Evolutionary conservation across 345 rosid species (phyloP), one percentile per base, ranked within the genome.

Genomic region (Rhizophora apiculata): DNA sequence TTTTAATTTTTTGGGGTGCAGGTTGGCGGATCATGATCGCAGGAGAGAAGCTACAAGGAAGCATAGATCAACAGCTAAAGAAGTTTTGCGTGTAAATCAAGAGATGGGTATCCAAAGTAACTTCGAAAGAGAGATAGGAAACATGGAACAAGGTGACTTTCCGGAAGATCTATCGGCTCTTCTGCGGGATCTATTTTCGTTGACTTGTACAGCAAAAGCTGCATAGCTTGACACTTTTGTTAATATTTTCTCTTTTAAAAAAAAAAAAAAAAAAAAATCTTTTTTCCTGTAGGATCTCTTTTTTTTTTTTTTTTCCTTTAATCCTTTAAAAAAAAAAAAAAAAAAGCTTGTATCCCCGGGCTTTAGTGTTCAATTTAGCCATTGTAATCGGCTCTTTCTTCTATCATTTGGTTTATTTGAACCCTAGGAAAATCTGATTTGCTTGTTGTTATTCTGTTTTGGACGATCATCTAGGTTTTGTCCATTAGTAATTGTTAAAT

Each of bases 21-120:
- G 90, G 77, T 76, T 86, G 72, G 84, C 81, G 43, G 90, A 86
- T 80, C 90, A 86, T 67, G 88, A 86, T 32, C 75, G 56, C 63
- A 84, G 86, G 74, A 79, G 88, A 67, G 82, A 84, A 57, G 78
- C 70, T 29, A 77, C 84, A 65, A 79, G 77, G 71, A 84, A 71
- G 70, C 77, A 51, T 62, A 82, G 74, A 65, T 52, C 77, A 48
- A 36, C 52, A 67, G 75, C 10, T 8, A 64, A 67, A 52, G 56
- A 39, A n/a, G 10, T 21, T 26, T 43, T 76, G 26, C 75, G 37
- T 30, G 75, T 51, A 46, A 66, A 78, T 73, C 77, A 64, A 31
- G 85, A 69, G 5, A 72, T 77, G 75, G 73, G 59, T 77, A 43
- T 32, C 27, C 55, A 67, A 29, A 67, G 75, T 70, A 63, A 37